Evolutionary conservation across 306 rosid genomes (phyloP).

Genomic region (Vigna nakashimae): DNA sequence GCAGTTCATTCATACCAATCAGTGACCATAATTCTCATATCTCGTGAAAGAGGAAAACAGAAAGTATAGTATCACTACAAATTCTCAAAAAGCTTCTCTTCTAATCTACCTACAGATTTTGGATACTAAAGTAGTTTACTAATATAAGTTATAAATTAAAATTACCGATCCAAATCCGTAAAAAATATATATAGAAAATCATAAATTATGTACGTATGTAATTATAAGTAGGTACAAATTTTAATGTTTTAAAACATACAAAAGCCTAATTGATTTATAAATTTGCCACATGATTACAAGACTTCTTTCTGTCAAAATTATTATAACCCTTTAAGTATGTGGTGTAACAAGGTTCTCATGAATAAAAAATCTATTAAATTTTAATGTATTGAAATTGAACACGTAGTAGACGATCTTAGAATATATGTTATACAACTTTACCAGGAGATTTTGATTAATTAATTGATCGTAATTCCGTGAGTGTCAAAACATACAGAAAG

Average conservation of each 20-base stretch:
- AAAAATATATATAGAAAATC: too few species aligned
- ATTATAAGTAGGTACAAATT: too few species aligned
- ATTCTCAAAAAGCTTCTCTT: too few species aligned
- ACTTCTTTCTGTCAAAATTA: background rate
- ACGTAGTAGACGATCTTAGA: background rate
- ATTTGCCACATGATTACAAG: background rate
- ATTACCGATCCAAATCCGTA: too few species aligned
- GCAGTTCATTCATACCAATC: background rate
- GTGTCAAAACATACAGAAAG: slow-evolving; percentile 1
- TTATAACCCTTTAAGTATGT: background rate
- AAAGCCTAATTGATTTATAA: background rate
- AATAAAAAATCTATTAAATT: background rate
- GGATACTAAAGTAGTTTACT: too few species aligned
- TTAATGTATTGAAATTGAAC: background rate
- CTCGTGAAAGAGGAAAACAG: slow-evolving; percentile 22
- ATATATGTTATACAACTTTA: background rate
- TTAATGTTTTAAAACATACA: background rate
- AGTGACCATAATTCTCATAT: background rate
- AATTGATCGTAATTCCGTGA: background rate
- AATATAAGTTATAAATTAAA: too few species aligned
- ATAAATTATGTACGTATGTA: too few species aligned
- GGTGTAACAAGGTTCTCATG: background rate
- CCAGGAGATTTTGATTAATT: background rate
- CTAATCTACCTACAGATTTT: too few species aligned
- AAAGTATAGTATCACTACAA: background rate